phyloP scores from a whole-genome alignment of 331 rosid genomes.

The Pyracantha coccinea region DNA sequence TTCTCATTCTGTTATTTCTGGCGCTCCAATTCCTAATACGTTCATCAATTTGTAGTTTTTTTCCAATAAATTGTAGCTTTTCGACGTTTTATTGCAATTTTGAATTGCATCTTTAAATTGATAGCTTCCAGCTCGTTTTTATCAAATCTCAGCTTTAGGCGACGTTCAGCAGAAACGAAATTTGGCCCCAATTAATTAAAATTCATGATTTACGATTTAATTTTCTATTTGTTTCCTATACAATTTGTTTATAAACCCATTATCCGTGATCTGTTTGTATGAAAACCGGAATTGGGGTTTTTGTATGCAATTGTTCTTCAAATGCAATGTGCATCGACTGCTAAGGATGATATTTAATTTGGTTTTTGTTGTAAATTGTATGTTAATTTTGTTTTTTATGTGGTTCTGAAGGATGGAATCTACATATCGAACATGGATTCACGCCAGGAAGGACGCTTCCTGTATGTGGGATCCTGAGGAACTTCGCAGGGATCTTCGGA shows the following conservation, averaged over 20 bases:
- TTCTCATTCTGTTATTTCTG: background rate
- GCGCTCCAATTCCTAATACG: background rate
- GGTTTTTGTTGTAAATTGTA: constrained; percentile 8
- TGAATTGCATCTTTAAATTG: background rate
- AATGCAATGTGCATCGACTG: background rate
- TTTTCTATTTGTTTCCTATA: background rate
- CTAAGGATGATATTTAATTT: background rate
- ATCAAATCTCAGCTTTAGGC: background rate
- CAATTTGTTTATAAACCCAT: background rate
- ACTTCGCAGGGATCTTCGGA: constrained; percentile 62
- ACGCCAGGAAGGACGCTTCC: constrained; percentile 40
- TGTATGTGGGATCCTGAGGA: constrained; percentile 61
- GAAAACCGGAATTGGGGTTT: background rate
- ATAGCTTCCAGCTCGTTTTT: background rate
- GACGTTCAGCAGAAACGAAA: too few species aligned
- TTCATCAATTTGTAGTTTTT: background rate
- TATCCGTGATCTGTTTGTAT: background rate
- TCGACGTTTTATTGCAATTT: background rate
- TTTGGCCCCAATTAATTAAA: background rate
- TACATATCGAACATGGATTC: constrained; percentile 67
- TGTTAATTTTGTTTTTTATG: background rate
- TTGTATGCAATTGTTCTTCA: background rate
- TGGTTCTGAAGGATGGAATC: constrained; percentile 77
- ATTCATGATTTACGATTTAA: background rate
- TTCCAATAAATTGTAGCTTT: background rate